Conservation (phyloP, 495 filamentous ascomycete genomes). For the Melanomma pulvis-pyrius region DNA sequence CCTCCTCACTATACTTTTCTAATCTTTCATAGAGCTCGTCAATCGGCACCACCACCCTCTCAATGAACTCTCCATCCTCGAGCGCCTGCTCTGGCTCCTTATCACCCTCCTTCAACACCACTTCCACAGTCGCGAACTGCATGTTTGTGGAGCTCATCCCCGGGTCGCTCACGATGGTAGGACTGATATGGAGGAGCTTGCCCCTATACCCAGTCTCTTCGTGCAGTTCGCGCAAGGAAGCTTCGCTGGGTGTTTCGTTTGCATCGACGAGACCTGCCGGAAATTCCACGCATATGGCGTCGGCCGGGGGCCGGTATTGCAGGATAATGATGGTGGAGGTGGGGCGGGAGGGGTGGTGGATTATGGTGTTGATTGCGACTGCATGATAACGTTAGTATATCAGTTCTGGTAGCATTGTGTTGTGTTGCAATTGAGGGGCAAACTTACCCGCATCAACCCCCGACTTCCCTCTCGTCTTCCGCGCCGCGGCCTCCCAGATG, state of each 20-base stretch:
- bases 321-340: constrained; percentile 70
- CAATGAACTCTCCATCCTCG: constrained; percentile 48
- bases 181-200: constrained; percentile 60
- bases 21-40: constrained; percentile 54
- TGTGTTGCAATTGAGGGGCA: too few relatives aligned
- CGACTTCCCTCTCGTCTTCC: constrained; percentile 57
- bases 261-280: constrained; percentile 86
- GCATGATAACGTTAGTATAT: constrained; percentile 46
- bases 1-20: constrained; percentile 48
- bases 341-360: constrained; percentile 70
- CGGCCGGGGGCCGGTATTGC: constrained; percentile 83
- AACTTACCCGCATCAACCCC: constrained; percentile 67
- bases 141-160: constrained; percentile 48
- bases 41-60: constrained; percentile 45
- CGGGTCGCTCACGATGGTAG: constrained; percentile 48
- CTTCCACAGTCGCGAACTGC: constrained; percentile 46
- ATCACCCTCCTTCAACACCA: constrained; percentile 45
- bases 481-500: constrained; percentile 57
- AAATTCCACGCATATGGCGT: constrained; percentile 77
- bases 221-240: constrained; percentile 78
- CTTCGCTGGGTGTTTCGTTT: constrained; percentile 74
- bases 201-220: constrained; percentile 95
- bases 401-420: too few relatives aligned
- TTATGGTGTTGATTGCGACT: constrained; percentile 86
- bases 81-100: constrained; percentile 46